Base-by-base conservation (phyloP, 1,139 yeast species). In the Blastobotrys niveus region DNA sequence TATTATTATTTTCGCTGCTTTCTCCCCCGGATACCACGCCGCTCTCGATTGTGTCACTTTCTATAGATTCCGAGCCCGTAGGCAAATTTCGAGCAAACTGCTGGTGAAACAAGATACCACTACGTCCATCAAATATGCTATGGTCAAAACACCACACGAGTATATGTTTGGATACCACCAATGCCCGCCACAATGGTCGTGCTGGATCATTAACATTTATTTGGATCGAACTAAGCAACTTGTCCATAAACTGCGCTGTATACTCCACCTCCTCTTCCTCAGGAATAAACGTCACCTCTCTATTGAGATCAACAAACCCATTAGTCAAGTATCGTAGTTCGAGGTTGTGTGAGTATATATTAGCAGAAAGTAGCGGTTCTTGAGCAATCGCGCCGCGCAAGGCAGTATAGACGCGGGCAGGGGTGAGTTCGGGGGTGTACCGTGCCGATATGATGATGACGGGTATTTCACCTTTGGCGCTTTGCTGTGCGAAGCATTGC, bases 61-160 rank as follows among this genome's bases (percentile, higher is more conserved):
- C 15, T 29, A 18, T 8, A 5, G n/a, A 9, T 29, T 29, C 24
- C 12, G 25, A 17, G 25, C 20, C n/a, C n/a, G n/a, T 18, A n/a
- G 12, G 3, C 12, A 36, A 18, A 14, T 12, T 14, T 8, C 19
- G 15, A 10, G 33, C 32, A 15, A 36, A 46, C 34, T 43, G 35
- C 9, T 41, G 38, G 33, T 55, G 59, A 42, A 55, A 55, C 20
- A 39, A 24, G 4, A 52, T 41, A 2, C 57, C 58, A 9, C 53
- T 48, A 34, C 36, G 47, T 32, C 58, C 59, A 29, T 56, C 59
- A 40, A 49, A 50, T 6, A 41, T 37, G 9, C 50, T 20, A 40
- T 55, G 59, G 40, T 55, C 55, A 37, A 52, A 53, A 8, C 40
- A 49, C 50, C 51, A 56, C 26, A 53, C 47, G 3, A 50, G 43